phyloP scores from a whole-genome alignment of 306 rosid genomes.

The Medicago ruthenica region DNA sequence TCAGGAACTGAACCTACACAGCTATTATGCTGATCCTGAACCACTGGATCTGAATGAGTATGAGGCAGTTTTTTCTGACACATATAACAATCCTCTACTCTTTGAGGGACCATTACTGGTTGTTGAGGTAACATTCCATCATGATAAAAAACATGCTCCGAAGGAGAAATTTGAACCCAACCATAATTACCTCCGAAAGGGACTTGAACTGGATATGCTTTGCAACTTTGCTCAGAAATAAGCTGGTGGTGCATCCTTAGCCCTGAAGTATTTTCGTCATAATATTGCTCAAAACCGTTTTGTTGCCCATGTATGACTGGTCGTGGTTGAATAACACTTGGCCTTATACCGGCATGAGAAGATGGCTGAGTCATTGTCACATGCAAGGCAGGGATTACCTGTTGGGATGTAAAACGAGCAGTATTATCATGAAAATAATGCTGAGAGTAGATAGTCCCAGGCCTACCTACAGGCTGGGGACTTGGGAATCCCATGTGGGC shows the following conservation, averaged over 20 bases:
- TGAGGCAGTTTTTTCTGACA: constrained; percentile 87
- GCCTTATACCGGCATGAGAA: constrained; percentile 60
- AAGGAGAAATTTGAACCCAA: constrained; percentile 67
- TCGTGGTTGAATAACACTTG: constrained; percentile 64
- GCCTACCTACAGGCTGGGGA: constrained; percentile 57
- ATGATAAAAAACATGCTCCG: constrained; percentile 55
- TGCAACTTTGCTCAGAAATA: constrained; percentile 77
- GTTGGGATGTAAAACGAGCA: constrained; percentile 52
- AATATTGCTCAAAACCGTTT: constrained; percentile 58
- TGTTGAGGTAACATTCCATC: constrained; percentile 66
- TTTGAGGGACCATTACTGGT: constrained; percentile 55
- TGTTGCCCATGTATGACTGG: constrained; percentile 66
- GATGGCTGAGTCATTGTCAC: constrained; percentile 65
- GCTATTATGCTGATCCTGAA: constrained; percentile 61
- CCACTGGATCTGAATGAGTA: constrained; percentile 81
- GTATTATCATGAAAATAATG: constrained; percentile 55
- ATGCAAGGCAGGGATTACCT: constrained; percentile 64
- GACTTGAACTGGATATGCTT: constrained; percentile 64
- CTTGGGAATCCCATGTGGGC: constrained; percentile 69
- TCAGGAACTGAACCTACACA: constrained; percentile 57
- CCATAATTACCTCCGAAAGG: constrained; percentile 70
- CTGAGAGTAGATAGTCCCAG: constrained; percentile 61
- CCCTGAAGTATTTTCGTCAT: constrained; percentile 60
- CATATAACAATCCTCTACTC: constrained; percentile 74
- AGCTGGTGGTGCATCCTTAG: constrained; percentile 72